These are phyloP conservation scores for Dryas drummondii DNA, from an alignment of 306 rosid species.

Conservation along the genomic window DNA sequence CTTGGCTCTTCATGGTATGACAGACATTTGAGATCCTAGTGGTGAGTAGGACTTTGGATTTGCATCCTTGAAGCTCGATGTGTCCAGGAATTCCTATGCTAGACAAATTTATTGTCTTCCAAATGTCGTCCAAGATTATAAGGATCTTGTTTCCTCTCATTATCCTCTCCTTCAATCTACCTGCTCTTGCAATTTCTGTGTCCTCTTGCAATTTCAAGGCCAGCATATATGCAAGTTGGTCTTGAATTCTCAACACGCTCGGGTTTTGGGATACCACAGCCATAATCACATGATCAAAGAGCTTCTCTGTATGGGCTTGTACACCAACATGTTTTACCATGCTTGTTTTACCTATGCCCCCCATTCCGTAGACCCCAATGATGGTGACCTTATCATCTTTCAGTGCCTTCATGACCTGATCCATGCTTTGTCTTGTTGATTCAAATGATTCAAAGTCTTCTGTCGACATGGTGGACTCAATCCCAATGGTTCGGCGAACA, in stretches of 20 bases:
- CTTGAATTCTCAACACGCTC: neutral
- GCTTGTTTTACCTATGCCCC: neutral
- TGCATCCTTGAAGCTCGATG: neutral
- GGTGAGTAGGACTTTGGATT: conserved; percentile 28
- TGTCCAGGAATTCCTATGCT: conserved; percentile 13
- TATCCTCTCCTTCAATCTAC: neutral
- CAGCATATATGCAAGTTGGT: neutral
- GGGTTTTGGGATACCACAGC: neutral
- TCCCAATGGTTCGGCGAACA: neutral
- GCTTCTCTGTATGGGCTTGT: neutral
- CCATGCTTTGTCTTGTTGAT: neutral
- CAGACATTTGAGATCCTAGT: conserved; percentile 3
- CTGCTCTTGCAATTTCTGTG: neutral
- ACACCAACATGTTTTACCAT: neutral
- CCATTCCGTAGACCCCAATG: neutral
- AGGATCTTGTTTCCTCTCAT: neutral
- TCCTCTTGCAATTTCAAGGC: neutral
- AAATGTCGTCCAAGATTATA: conserved; percentile 29
- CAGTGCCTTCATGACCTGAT: neutral
- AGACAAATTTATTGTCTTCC: neutral
- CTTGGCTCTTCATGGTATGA: conserved; percentile 5
- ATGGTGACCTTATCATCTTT: neutral
- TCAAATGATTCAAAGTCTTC: neutral
- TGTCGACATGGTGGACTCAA: neutral
- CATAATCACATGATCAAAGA: neutral